These are phyloP conservation scores for Senna siamea DNA, from an alignment of 306 rosid genomes.

Conservation along the genomic window DNA sequence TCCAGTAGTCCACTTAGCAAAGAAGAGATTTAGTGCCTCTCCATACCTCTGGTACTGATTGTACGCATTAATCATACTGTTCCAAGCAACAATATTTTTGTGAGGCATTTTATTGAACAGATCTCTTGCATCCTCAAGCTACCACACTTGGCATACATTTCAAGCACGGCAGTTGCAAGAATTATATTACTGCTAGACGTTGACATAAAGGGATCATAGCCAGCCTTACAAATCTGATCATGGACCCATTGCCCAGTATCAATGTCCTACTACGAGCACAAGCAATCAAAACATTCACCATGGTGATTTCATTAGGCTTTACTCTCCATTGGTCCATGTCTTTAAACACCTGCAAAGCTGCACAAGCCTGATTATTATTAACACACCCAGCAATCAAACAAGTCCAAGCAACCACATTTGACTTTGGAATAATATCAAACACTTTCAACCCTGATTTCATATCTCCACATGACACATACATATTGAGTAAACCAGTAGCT, in stretches of 20 bases:
- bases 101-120: conserved; percentile 68
- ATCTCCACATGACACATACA: conserved; percentile 58
- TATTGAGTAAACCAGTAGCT: conserved; percentile 63
- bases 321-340: conserved; percentile 56
- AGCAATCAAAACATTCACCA: conserved; percentile 74
- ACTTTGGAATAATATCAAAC: conserved; percentile 67
- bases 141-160: conserved; percentile 85
- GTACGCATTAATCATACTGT: conserved; percentile 69
- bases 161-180: conserved; percentile 71
- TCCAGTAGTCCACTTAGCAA: conserved; percentile 47
- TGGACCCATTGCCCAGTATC: conserved; percentile 62
- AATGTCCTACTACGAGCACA: conserved; percentile 71
- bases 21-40: conserved; percentile 55
- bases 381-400: conserved; percentile 71
- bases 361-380: conserved; percentile 35
- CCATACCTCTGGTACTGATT: conserved; percentile 54
- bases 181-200: conserved; percentile 47
- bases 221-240: conserved; percentile 49
- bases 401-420: conserved; percentile 86
- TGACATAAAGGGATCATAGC: conserved; percentile 61
- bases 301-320: conserved; percentile 72
- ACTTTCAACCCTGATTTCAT: conserved; percentile 53
- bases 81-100: conserved; percentile 68
- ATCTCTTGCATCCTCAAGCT: conserved; percentile 58
- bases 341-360: conserved; percentile 56